These are phyloP conservation scores for Lumnitzera littorea DNA, from an alignment of 345 rosid species.

Conservation along the genomic window DNA sequence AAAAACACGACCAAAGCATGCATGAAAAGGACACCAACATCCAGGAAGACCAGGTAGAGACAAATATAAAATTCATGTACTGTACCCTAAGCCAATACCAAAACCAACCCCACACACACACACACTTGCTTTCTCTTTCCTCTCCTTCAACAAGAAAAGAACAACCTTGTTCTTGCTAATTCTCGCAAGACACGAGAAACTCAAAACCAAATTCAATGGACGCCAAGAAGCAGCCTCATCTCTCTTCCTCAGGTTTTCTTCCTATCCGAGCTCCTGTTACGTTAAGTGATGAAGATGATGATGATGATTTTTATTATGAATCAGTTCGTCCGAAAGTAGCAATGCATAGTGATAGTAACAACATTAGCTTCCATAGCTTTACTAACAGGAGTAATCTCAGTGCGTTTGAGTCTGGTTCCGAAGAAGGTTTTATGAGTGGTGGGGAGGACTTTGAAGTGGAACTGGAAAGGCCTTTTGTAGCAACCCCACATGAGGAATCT, in stretches of 20 bases:
- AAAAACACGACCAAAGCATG: too few species aligned
- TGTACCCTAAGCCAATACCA: too few species aligned
- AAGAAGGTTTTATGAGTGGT: too few species aligned
- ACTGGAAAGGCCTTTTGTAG: slow-evolving; percentile 29
- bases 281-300: slow-evolving; percentile 29
- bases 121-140: too few species aligned
- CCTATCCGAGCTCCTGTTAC: slow-evolving; percentile 74
- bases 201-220: too few species aligned
- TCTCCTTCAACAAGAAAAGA: too few species aligned
- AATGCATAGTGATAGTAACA: slow-evolving; percentile 14
- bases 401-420: slow-evolving; percentile 19
- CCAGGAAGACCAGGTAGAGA: too few species aligned
- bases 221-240: slow-evolving; percentile 14
- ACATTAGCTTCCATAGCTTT: slow-evolving; percentile 9
- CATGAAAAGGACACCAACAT: too few species aligned
- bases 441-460: slow-evolving; percentile 45
- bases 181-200: too few species aligned
- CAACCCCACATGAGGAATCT: slow-evolving; percentile 26
- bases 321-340: slow-evolving; percentile 5
- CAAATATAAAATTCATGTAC: too few species aligned
- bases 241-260: slow-evolving; percentile 18
- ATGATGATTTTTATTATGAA: slow-evolving; percentile 32
- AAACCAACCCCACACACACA: too few species aligned
- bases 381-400: slow-evolving; percentile 14
- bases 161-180: too few species aligned